These are phyloP conservation scores for Lactarius akahatsu DNA, from an alignment of 768 basidiomycete genomes.

Conservation along the genomic window DNA sequence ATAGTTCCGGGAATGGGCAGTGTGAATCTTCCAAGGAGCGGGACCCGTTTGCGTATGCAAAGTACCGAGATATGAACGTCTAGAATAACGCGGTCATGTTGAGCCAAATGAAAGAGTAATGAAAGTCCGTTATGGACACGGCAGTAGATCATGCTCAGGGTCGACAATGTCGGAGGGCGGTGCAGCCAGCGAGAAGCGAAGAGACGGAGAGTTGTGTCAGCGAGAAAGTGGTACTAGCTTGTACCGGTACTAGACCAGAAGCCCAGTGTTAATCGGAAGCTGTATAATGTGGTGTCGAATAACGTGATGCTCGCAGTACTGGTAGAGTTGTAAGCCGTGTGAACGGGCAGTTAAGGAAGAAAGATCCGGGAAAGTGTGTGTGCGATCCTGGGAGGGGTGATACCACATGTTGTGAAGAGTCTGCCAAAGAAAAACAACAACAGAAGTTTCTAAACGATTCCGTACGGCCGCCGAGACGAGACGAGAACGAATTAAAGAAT, in stretches of 20 bases:
- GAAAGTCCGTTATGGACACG: slow-evolving; percentile 17
- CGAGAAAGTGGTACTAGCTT: background rate
- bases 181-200: slow-evolving; percentile 14
- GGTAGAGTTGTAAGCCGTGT: background rate
- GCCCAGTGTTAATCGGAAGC: slow-evolving; percentile 3
- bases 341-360: background rate
- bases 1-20: slow-evolving; percentile 20
- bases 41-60: slow-evolving; percentile 20
- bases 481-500: slow-evolving; percentile 3
- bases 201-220: slow-evolving; percentile 12
- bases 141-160: slow-evolving; percentile 19
- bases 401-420: slow-evolving; percentile 26
- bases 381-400: slow-evolving; percentile 17
- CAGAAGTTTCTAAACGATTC: slow-evolving; percentile 8
- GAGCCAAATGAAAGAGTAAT: slow-evolving; percentile 2
- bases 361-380: slow-evolving; percentile 5
- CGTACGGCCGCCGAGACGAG: slow-evolving; percentile 16
- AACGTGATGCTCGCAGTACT: background rate
- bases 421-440: background rate
- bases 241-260: slow-evolving; percentile 9
- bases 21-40: slow-evolving; percentile 25
- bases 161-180: slow-evolving; percentile 16
- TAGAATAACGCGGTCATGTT: slow-evolving; percentile 15
- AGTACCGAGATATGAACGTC: slow-evolving; percentile 25
- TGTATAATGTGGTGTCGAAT: background rate